Conservation (phyloP, 345 rosid species). For the Bretschneidera sinensis region DNA sequence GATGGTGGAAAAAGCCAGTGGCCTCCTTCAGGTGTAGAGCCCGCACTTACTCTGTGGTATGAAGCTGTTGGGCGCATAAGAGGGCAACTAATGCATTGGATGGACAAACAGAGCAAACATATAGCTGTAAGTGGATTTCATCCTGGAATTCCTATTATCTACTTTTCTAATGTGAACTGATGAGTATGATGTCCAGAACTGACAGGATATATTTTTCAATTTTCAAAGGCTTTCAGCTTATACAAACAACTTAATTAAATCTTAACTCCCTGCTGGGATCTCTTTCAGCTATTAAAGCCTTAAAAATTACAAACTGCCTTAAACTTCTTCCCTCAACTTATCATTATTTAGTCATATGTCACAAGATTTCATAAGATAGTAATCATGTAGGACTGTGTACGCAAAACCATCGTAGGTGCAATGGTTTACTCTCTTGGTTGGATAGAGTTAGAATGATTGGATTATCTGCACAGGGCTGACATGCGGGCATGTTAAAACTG, state of each 20-base stretch:
- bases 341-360: neutral
- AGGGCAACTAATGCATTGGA: constrained; percentile 79
- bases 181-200: neutral
- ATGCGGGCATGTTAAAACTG: neutral
- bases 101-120: constrained; percentile 99
- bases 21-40: constrained; percentile 95
- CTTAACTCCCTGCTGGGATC: neutral
- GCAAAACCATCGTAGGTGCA: neutral
- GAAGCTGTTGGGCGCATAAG: constrained; percentile 97
- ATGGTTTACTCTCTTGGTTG: neutral
- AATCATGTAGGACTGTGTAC: neutral
- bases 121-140: constrained; percentile 57
- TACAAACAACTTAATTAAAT: neutral
- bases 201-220: neutral
- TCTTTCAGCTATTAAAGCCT: too few species aligned
- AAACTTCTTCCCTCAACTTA: too few species aligned
- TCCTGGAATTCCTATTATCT: neutral
- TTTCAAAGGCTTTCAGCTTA: neutral
- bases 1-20: constrained; percentile 94
- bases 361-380: neutral
- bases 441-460: neutral
- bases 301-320: too few species aligned
- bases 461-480: neutral
- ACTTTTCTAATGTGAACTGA: too few species aligned
- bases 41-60: constrained; percentile 89